Conservation (phyloP, 352 stramenopile species). For the Phytophthora megakarya region DNA sequence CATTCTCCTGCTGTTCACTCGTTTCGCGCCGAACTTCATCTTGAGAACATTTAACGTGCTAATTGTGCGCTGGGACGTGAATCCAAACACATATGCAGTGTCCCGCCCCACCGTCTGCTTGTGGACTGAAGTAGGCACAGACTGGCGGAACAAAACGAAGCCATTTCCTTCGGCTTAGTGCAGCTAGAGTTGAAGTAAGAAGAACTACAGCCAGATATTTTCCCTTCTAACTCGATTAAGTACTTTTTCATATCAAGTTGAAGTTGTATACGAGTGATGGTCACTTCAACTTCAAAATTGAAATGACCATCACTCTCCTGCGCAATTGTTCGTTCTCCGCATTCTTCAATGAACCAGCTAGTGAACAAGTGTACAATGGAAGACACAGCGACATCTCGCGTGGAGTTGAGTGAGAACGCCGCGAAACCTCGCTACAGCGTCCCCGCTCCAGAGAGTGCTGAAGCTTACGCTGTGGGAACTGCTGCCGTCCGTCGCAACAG, state of each 20-base stretch:
- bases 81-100: conserved; percentile 36
- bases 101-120: conserved; percentile 38
- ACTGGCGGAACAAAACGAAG: conserved; percentile 43
- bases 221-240: conserved; percentile 1
- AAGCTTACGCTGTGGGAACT: conserved; percentile 3
- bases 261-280: conserved; percentile 20
- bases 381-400: conserved; percentile 5
- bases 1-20: conserved; percentile 38
- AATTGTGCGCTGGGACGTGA: conserved; percentile 41
- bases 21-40: conserved; percentile 33
- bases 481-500: neutral
- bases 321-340: conserved; percentile 10
- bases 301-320: conserved; percentile 49
- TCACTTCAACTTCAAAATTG: no score
- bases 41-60: conserved; percentile 46
- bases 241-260: conserved; percentile 26
- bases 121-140: conserved; percentile 44
- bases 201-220: neutral
- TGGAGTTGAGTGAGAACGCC: conserved; percentile 42
- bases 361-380: conserved; percentile 29
- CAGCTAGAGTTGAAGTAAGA: neutral
- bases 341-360: conserved; percentile 25
- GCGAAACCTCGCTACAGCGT: conserved; percentile 38
- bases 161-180: conserved; percentile 37
- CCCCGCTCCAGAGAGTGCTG: conserved; percentile 28